Percentiles rank a stretch among this genome's conserved stretches.
phyloP scores from a whole-genome alignment of 371 early-diverging fungal species.

The Mortierella sp. region DNA sequence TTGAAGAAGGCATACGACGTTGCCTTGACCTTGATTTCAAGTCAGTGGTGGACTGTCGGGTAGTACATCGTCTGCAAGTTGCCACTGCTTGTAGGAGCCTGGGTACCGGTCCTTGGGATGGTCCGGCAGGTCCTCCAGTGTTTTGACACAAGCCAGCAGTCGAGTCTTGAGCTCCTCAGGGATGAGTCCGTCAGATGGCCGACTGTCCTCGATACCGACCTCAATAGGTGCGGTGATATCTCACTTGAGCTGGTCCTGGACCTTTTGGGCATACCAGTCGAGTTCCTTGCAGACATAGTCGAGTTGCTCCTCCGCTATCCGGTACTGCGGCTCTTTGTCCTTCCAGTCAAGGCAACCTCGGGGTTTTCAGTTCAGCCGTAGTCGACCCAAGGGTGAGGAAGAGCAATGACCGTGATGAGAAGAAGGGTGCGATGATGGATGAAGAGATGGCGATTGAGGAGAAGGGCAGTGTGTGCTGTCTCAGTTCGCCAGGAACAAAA shows the following conservation, averaged over 20 bases:
- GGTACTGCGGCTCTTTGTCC: too few relatives aligned
- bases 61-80: too few relatives aligned
- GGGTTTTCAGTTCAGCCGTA: too few relatives aligned
- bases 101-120: constrained; percentile 65
- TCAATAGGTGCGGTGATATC: constrained; percentile 24
- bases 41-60: constrained; percentile 72
- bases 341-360: too few relatives aligned
- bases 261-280: constrained; percentile 41
- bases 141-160: constrained; percentile 43
- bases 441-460: too few relatives aligned
- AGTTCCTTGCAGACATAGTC: constrained; percentile 60
- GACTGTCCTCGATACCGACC: constrained; percentile 57
- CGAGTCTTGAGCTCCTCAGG: constrained; percentile 22
- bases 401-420: too few relatives aligned
- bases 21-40: constrained; percentile 56
- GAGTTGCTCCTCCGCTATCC: constrained; percentile 49
- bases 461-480: too few relatives aligned
- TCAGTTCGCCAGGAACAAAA: too few relatives aligned
- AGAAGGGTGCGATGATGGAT: too few relatives aligned
- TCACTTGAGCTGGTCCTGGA: constrained; percentile 27
- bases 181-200: constrained; percentile 49
- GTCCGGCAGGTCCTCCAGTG: constrained; percentile 57
- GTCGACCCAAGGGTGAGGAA: too few relatives aligned
- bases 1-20: constrained; percentile 72
- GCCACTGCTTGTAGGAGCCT: constrained; percentile 60